Evolutionary conservation across 495 filamentous ascomycete species (phyloP), one percentile per base, ranked within the genome.

Genomic region (Penicillium subrubescens): DNA sequence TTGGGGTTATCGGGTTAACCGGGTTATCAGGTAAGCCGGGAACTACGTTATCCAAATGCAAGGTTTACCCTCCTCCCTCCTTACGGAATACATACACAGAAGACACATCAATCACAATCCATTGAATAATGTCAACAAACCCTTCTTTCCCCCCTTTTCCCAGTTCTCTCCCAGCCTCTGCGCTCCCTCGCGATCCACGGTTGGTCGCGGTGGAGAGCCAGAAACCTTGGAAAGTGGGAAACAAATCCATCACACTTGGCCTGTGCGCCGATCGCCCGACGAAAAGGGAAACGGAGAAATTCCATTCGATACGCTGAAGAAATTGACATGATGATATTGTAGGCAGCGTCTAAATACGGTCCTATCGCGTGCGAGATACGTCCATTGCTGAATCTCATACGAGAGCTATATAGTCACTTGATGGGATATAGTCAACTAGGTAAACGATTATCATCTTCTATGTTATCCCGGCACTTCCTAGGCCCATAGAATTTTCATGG

Each of bases 211-310:
- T 52, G 56, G 37, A 48, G 39, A 11, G 19, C n/a, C 4, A 44
- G 19, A 6, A 59, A 59, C 57, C 57, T 44, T 12, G 57, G 57
- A 59, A 59, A 19, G 29, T 44, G 12, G 57, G 57, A 59, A 59
- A 19, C 29, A 5, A 29, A 29, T 52, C 48, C 48, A 52, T 52
- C 37, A 58, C 31, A 23, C 37, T 48, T 59, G 57, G 57, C 57
- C 50, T 43, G 57, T 59, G 57, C 57, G 19, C 43, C 44, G 57
- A 59, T 59, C 57, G 57, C 29, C 43, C 48, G 27, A 52, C 48
- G 14, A 31, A 10, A 17, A 27, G 15, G 25, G 15, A 31, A 31
- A 17, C 12, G 19, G 21, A 31, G 7, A 25, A 29, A 46, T 11
- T 21, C 19, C 14, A 48, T 14, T 12, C 48, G 5, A 15, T 50